Evolutionary conservation across 2,329 filamentous ascomycete genomes (phyloP).

Genomic region (Colletotrichum sp.): DNA sequence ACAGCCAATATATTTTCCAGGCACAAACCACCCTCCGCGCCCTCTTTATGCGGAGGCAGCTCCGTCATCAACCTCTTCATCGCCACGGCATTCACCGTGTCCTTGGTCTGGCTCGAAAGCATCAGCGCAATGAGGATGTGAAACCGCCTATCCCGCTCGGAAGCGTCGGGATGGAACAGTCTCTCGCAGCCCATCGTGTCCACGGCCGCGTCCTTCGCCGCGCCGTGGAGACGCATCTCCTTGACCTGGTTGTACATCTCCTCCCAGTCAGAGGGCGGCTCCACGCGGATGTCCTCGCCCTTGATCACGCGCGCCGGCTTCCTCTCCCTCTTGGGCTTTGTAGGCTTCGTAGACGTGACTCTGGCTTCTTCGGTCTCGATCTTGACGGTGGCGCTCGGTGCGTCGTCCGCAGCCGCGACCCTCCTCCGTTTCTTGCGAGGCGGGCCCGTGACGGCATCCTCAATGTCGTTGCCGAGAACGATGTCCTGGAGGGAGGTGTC

Average conservation of each 20-base stretch:
- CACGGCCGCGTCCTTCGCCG: conserved; percentile 78
- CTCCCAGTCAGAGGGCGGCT: conserved; percentile 83
- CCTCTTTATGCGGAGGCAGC: conserved; percentile 59
- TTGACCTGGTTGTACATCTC: conserved; percentile 79
- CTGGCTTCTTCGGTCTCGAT: conserved; percentile 37
- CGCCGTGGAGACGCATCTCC: conserved; percentile 70
- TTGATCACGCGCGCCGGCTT: conserved; percentile 50
- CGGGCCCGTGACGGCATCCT: conserved; percentile 51
- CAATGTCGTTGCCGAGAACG: conserved; percentile 54
- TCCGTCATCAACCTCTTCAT: conserved; percentile 81
- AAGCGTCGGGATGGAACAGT: conserved; percentile 62
- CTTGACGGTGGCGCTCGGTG: conserved; percentile 34
- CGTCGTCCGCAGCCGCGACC: conserved; percentile 31
- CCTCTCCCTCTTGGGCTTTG: conserved; percentile 37
- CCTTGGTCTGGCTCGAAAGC: conserved; percentile 92
- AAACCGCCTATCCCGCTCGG: conserved; percentile 69
- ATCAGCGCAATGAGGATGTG: conserved; percentile 89
- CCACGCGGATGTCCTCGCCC: conserved; percentile 42
- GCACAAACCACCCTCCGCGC: conserved; percentile 62
- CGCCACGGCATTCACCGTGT: conserved; percentile 84
- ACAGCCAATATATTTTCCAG: conserved; percentile 80
- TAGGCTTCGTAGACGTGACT: conserved; percentile 11
- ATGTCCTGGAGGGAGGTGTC: neutral
- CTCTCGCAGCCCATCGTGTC: conserved; percentile 97
- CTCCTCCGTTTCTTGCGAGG: conserved; percentile 54